Base-by-base conservation (phyloP, 139 green algal species). In the Chlamydomonas incerta region DNA sequence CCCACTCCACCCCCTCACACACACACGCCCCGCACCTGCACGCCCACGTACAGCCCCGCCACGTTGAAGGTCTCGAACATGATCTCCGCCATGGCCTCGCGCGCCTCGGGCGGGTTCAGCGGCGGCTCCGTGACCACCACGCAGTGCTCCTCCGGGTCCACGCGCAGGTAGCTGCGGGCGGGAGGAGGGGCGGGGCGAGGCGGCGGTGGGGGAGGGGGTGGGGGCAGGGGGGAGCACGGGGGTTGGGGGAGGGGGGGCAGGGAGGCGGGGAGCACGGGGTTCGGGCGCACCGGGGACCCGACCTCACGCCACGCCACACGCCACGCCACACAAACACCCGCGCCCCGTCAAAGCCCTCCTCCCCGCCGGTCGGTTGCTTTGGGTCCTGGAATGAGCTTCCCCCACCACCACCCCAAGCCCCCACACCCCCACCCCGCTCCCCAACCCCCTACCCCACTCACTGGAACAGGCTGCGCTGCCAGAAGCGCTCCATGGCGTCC, bases 21-120 rank as follows among this genome's bases (percentile, higher is more conserved):
- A n/a, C n/a, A n/a, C n/a, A n/a, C 41, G 58, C 23, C 68, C 34
- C 35, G n/a, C 68, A 50, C 68, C 81, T 94, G 90, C 60, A 96
- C 89, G 10, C 91, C 95, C 35, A 98, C 96, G 90, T 96, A 93
- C 69, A 98, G 83, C 21, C 91, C 95, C 4, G 92, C 85, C 63
- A 96, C 95, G 74, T 95, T 93, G 87, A 98, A 97, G 2, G 92
- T 95, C 87, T 98, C 95, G 82, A 98, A 98, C 92, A 98, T 96
- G 82, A 98, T 93, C 84, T 98, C 95, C 0, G 95, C 95, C 2
- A 91, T 91, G 29, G 90, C 87, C 72, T 98, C 95, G 11, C 95
- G 87, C 71, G 94, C 89, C 86, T 98, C 95, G 21, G 95, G 95
- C 4, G 94, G 81, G 83, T 97, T 98, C 29, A 97, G 88, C 0